Conservation (phyloP, 2,329 filamentous ascomycete species). For the Elsinoe batatas region DNA sequence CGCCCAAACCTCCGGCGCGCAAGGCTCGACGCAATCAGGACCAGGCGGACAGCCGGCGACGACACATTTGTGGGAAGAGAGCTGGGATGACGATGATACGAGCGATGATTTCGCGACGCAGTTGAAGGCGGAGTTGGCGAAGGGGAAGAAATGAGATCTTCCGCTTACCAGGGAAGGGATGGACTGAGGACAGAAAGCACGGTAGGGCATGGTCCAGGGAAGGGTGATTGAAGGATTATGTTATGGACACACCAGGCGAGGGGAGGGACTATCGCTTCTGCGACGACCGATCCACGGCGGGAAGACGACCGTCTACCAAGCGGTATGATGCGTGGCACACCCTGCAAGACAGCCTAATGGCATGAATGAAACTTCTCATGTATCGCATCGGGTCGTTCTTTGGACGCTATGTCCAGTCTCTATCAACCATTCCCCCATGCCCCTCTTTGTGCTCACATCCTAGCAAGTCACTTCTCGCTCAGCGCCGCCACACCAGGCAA, state of each 20-base stretch:
- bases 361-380: not conserved
- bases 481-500: conserved; percentile 87
- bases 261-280: too few species aligned
- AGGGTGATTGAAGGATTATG: not conserved
- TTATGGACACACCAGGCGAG: too few species aligned
- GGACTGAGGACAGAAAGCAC: not conserved
- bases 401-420: not conserved
- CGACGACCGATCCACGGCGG: too few species aligned
- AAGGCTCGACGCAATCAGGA: conserved; percentile 30
- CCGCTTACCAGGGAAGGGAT: not conserved
- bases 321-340: too few species aligned
- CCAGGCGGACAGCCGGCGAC: conserved; percentile 15
- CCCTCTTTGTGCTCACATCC: not conserved
- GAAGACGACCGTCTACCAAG: too few species aligned
- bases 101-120: conserved; percentile 93
- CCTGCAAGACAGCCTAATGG: too few species aligned
- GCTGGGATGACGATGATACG: conserved; percentile 98
- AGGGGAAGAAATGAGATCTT: not conserved
- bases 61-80: conserved; percentile 93
- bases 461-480: conserved; percentile 14
- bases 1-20: conserved; percentile 38
- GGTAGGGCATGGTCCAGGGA: not conserved
- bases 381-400: not conserved
- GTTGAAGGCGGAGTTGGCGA: conserved; percentile 59
- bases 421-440: not conserved